These are phyloP conservation scores for Cocos nucifera DNA, from an alignment of 176 grass and related monocot species.

Conservation along the genomic window DNA sequence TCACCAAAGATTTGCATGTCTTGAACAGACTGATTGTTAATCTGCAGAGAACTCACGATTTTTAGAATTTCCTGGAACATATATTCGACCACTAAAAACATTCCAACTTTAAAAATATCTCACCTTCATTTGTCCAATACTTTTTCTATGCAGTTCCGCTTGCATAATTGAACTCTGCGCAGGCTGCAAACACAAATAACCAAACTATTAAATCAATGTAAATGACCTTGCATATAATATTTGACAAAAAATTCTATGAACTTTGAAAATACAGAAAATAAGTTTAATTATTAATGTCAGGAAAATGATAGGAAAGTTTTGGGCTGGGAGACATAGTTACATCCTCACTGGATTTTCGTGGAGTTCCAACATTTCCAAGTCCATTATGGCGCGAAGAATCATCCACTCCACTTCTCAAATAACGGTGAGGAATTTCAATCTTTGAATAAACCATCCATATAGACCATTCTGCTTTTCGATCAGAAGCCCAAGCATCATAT, in stretches of 20 bases:
- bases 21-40: conserved; percentile 52
- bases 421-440: conserved; percentile 72
- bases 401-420: conserved; percentile 46
- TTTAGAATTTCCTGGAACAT: background rate
- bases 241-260: no score
- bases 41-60: conserved; percentile 40
- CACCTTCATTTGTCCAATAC: conserved; percentile 93
- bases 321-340: conserved; percentile 29
- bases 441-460: conserved; percentile 94
- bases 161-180: conserved; percentile 51
- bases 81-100: background rate
- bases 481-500: conserved; percentile 55
- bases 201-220: background rate
- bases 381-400: conserved; percentile 62
- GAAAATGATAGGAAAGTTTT: no score
- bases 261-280: conserved; percentile 7
- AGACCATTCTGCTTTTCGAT: conserved; percentile 84
- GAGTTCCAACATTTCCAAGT: conserved; percentile 47
- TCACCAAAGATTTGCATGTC: conserved; percentile 92
- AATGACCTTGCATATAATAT: no score
- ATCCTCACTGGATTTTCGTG: conserved; percentile 52
- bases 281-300: background rate
- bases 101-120: background rate
- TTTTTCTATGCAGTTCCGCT: conserved; percentile 83
- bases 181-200: conserved; percentile 47